Evolutionary conservation across 106 monocot genomes (phyloP).

Genomic region (Ottelia alismoides): DNA sequence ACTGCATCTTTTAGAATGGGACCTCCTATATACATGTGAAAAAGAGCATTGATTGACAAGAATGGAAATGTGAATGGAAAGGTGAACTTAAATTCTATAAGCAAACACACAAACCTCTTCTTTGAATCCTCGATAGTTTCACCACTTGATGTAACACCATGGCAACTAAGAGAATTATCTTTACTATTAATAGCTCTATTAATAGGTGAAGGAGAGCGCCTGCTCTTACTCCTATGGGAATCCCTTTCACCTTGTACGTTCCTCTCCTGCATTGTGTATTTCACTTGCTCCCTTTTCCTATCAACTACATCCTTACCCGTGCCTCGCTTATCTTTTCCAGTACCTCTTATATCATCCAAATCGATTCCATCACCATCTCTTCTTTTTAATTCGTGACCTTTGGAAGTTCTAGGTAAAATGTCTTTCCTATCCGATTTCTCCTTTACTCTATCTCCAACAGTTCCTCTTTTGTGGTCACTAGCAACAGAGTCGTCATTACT

Average conservation of each 20-base stretch:
- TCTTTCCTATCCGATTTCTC: background rate
- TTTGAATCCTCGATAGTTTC: conserved; percentile 9
- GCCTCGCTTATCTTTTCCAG: conserved; percentile 1
- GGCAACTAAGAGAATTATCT: conserved; percentile 3
- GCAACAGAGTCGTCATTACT: conserved; percentile 1
- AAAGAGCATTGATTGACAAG: no score
- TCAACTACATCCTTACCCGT: conserved; percentile 5
- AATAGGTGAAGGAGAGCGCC: conserved; percentile 14
- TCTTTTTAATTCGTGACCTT: conserved; percentile 6
- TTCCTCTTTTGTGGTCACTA: background rate
- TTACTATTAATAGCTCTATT: background rate
- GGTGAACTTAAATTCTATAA: no score
- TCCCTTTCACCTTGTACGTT: conserved; percentile 3
- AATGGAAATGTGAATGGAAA: no score
- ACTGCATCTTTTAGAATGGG: no score
- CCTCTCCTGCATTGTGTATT: conserved; percentile 7
- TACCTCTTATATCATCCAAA: background rate
- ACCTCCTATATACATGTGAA: no score
- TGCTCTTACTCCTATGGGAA: conserved; percentile 5
- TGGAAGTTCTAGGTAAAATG: background rate
- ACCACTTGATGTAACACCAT: conserved; percentile 8
- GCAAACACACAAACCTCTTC: no score
- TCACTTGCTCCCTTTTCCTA: conserved; percentile 12
- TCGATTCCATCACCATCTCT: conserved; percentile 1
- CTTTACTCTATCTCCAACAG: background rate